These are phyloP conservation scores for Penicillium sp. DNA, from an alignment of 2,329 filamentous ascomycete species.

Conservation along the genomic window DNA sequence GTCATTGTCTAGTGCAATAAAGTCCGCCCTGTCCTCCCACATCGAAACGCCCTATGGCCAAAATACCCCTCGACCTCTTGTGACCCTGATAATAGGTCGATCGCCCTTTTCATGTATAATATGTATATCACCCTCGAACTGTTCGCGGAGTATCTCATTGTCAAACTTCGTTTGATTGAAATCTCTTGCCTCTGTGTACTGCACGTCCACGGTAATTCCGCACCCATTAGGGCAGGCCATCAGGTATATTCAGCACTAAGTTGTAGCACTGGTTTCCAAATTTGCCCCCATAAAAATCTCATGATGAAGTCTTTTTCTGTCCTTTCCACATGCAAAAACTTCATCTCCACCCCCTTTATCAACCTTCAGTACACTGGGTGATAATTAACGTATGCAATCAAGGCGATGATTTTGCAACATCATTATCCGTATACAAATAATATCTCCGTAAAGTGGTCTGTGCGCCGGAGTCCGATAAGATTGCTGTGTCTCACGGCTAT, in stretches of 20 bases:
- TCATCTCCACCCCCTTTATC: too few relatives aligned
- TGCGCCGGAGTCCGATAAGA: conserved; percentile 19
- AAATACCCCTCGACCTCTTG: conserved; percentile 12
- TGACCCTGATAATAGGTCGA: conserved; percentile 17
- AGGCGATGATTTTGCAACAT: conserved; percentile 5
- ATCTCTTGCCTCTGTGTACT: neutral
- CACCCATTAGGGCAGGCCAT: too few relatives aligned
- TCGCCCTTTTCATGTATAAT: conserved; percentile 22
- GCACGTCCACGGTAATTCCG: neutral
- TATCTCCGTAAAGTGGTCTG: conserved; percentile 9
- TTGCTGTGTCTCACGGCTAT: conserved; percentile 15
- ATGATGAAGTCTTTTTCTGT: too few relatives aligned
- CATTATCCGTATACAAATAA: neutral
- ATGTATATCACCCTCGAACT: conserved; percentile 22
- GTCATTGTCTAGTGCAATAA: neutral
- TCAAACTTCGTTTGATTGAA: neutral
- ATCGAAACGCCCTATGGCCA: neutral
- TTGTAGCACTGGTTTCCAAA: too few relatives aligned
- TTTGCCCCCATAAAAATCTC: too few relatives aligned
- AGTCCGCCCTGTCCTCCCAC: neutral
- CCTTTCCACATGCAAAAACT: too few relatives aligned
- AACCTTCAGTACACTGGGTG: too few relatives aligned
- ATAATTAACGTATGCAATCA: neutral
- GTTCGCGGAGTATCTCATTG: conserved; percentile 1
- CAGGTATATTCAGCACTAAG: too few relatives aligned